These are phyloP conservation scores for Colletotrichum filicis DNA, from an alignment of 2,329 filamentous ascomycete genomes.

Conservation along the genomic window DNA sequence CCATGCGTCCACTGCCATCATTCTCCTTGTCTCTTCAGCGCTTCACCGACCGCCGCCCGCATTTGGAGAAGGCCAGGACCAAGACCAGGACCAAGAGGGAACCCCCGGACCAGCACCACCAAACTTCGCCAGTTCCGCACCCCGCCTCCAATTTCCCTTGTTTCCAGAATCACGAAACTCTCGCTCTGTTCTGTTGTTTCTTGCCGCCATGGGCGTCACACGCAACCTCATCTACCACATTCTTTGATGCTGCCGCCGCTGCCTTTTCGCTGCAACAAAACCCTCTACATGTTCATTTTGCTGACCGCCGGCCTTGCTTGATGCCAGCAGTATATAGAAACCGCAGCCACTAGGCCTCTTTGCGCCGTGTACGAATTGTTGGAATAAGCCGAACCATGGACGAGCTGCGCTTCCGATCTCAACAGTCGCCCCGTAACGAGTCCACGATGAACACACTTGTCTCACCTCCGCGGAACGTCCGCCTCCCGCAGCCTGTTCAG, in stretches of 20 bases:
- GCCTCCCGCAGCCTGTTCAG: conserved; percentile 65
- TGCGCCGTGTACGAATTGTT: conserved; percentile 54
- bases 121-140: conserved; percentile 30
- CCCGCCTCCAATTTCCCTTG: conserved; percentile 33
- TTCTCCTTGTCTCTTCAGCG: conserved; percentile 21
- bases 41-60: conserved; percentile 26
- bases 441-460: conserved; percentile 78
- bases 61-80: conserved; percentile 26
- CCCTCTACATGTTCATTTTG: conserved; percentile 8
- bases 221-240: not conserved
- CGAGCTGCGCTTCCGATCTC: conserved; percentile 81
- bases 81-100: conserved; percentile 5
- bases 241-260: not conserved
- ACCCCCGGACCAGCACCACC: conserved; percentile 25
- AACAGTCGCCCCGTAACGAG: conserved; percentile 83
- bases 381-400: conserved; percentile 69
- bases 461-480: conserved; percentile 78
- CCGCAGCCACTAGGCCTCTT: conserved; percentile 41
- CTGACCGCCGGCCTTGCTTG: conserved; percentile 31
- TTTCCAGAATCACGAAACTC: conserved; percentile 24
- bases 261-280: not conserved
- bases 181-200: conserved; percentile 25
- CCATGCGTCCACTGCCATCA: not conserved
- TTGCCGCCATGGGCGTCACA: conserved; percentile 14
- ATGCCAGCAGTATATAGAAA: conserved; percentile 48